Conservation (phyloP, 139 green algal genomes). For the Nannochloris sp. region DNA sequence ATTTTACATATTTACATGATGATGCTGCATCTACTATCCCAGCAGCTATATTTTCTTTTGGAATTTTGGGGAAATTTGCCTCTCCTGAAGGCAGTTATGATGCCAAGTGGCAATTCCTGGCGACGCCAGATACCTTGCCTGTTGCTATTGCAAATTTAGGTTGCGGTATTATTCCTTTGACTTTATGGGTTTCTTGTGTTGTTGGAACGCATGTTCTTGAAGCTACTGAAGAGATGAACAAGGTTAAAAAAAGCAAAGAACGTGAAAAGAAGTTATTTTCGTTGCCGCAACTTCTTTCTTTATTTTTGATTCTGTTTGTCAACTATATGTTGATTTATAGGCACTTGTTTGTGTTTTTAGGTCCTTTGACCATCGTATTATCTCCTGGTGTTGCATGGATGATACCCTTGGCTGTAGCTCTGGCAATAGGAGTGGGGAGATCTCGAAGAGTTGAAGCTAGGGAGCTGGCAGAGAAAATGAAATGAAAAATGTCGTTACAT, state of each 20-base stretch:
- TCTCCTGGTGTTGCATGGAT: slow-evolving; percentile 32
- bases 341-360: not conserved
- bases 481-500: too few species aligned
- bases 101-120: not conserved
- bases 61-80: slow-evolving; percentile 16
- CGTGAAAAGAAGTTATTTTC: not conserved
- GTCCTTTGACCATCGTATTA: slow-evolving; percentile 2
- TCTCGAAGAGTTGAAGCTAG: too few species aligned
- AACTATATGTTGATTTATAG: slow-evolving; percentile 9
- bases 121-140: slow-evolving; percentile 28
- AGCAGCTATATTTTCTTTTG: slow-evolving; percentile 17
- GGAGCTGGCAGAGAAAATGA: too few species aligned
- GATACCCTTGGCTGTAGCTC: slow-evolving; percentile 23
- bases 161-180: slow-evolving; percentile 32
- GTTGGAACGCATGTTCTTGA: not conserved
- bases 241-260: too few species aligned
- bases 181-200: slow-evolving; percentile 38
- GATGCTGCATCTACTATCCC: too few species aligned
- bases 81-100: not conserved
- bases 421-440: too few species aligned
- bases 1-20: too few species aligned
- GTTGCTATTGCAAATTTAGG: slow-evolving; percentile 13
- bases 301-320: not conserved
- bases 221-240: not conserved
- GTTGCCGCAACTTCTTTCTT: not conserved